Conservation (phyloP, 2,329 filamentous ascomycete genomes). For the Hysterium pulicare region DNA sequence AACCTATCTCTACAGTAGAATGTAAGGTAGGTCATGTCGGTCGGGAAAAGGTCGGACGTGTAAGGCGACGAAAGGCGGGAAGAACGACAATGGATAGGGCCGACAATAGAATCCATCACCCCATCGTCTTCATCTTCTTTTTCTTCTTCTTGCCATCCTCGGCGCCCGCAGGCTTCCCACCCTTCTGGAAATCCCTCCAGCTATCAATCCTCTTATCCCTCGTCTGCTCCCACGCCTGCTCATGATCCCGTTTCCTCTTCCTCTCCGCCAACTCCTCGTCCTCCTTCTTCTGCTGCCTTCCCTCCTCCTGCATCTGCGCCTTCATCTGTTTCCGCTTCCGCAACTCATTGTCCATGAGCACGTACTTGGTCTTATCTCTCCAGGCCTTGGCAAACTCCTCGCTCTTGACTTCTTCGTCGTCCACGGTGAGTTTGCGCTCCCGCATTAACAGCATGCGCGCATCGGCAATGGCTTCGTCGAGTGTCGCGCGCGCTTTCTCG, state of each 20-base stretch:
- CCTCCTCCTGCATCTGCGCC: constrained; percentile 95
- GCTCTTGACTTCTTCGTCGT: constrained; percentile 82
- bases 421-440: constrained; percentile 87
- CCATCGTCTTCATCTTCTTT: constrained; percentile 53
- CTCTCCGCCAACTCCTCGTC: constrained; percentile 75
- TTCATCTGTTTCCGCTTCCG: constrained; percentile 80
- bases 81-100: no score
- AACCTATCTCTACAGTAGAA: no score
- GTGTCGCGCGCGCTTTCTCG: constrained; percentile 79
- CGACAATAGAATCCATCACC: constrained; percentile 40
- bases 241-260: constrained; percentile 71
- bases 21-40: no score
- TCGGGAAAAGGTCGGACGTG: no score
- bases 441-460: constrained; percentile 92
- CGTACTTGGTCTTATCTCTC: constrained; percentile 84
- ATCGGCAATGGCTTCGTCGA: constrained; percentile 95
- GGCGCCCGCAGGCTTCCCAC: constrained; percentile 43
- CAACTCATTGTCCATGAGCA: constrained; percentile 90
- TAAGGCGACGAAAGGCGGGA: no score
- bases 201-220: constrained; percentile 87
- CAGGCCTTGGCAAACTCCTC: constrained; percentile 79
- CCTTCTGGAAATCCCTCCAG: constrained; percentile 89
- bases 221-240: constrained; percentile 92
- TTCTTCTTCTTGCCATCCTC: constrained; percentile 42
- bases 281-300: constrained; percentile 77